Evolutionary conservation across 345 rosid species (phyloP).

Genomic region (Pistacia vera): DNA sequence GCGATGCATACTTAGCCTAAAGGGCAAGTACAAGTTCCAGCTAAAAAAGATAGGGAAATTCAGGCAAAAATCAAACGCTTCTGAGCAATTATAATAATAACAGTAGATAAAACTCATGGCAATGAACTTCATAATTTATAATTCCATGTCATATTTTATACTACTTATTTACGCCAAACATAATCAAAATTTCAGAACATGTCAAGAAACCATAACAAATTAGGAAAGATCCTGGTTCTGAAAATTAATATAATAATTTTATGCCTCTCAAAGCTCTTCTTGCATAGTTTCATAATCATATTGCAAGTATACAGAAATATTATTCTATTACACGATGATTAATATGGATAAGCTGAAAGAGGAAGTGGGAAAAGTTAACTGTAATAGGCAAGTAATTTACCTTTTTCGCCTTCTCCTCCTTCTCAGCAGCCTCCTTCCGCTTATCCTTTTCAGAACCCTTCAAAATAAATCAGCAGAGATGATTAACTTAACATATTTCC

Average conservation of each 20-base stretch:
- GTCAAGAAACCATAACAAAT: background rate
- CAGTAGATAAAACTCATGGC: background rate
- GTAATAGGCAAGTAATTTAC: constrained; percentile 24
- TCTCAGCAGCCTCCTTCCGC: constrained; percentile 62
- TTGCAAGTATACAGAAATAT: background rate
- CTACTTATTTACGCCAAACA: background rate
- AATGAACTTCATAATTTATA: no score
- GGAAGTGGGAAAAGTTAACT: background rate
- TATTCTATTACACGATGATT: background rate
- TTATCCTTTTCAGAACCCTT: constrained; percentile 77
- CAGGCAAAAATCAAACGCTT: no score
- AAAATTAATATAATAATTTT: background rate
- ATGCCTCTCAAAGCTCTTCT: no score
- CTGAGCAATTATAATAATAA: no score
- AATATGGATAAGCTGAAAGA: no score
- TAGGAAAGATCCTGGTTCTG: background rate
- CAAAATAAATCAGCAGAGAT: background rate
- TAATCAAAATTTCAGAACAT: no score
- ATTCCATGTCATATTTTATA: background rate
- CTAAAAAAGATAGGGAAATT: no score
- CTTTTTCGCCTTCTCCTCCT: constrained; percentile 69
- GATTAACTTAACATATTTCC: background rate
- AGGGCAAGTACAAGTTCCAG: no score
- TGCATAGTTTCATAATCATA: no score
- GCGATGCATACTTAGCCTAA: no score